Evolutionary conservation across 2,329 filamentous ascomycete species (phyloP).

Genomic region (Ceratocystis colombiana): DNA sequence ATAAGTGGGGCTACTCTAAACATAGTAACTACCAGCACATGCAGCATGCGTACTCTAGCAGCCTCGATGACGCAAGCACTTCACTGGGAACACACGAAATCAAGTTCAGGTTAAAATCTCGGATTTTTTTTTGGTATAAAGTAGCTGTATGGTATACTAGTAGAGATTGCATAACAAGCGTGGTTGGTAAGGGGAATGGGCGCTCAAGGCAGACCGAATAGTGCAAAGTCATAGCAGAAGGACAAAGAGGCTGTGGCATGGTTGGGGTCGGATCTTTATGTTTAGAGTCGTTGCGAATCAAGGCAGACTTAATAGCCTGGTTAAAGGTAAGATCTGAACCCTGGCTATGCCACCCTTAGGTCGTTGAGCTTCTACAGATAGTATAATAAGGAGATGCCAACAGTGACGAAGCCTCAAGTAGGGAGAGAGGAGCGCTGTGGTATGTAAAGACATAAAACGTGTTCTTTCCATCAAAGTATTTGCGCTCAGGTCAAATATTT

Average conservation of each 20-base stretch:
- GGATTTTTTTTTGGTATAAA: neutral
- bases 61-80: neutral
- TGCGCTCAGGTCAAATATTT: neutral
- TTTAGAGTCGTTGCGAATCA: neutral
- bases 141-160: neutral
- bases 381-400: neutral
- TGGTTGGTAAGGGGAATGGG: neutral
- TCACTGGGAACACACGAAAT: neutral
- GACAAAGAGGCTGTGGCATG: conserved; percentile 8
- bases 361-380: neutral
- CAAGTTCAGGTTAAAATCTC: neutral
- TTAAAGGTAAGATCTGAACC: neutral
- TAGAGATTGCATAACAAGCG: neutral
- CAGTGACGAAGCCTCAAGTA: neutral
- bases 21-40: neutral
- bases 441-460: conserved; percentile 8
- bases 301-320: neutral
- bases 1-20: conserved; percentile 4
- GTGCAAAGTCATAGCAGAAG: neutral
- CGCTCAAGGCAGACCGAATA: neutral
- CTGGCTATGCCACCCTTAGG: neutral
- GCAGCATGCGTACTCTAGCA: neutral
- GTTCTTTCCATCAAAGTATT: neutral
- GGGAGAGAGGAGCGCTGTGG: neutral
- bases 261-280: neutral